Conservation (phyloP, 306 rosid genomes). For the Cyamopsis tetragonoloba region DNA sequence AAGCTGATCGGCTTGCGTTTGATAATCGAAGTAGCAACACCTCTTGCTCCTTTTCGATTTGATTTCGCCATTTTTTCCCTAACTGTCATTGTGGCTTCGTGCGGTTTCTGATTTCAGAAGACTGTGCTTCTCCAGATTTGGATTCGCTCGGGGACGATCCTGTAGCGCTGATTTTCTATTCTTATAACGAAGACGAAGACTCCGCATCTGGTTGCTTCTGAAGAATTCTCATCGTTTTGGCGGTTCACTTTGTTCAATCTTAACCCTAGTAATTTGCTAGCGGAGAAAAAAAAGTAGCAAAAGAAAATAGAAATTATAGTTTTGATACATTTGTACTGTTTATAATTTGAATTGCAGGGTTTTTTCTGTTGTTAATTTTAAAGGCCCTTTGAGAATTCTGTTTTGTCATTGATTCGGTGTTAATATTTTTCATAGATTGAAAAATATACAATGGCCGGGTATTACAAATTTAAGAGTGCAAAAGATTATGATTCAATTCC, state of each 20-base stretch:
- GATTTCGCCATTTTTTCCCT: background rate
- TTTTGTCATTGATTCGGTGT: constrained; percentile 42
- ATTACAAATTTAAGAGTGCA: constrained; percentile 99
- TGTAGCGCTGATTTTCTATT: background rate
- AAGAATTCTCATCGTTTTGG: constrained; percentile 40
- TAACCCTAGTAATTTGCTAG: constrained; percentile 49
- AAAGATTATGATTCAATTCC: constrained; percentile 99
- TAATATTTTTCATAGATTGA: constrained; percentile 41
- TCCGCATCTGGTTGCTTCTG: constrained; percentile 28
- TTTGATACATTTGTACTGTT: constrained; percentile 48
- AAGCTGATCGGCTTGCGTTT: background rate
- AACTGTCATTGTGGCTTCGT: constrained; percentile 9
- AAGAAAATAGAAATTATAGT: constrained; percentile 25
- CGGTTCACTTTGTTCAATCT: constrained; percentile 71
- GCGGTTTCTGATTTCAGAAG: constrained; percentile 23
- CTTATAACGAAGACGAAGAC: constrained; percentile 23
- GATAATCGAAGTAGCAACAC: constrained; percentile 13
- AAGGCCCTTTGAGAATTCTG: constrained; percentile 59
- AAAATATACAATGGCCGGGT: constrained; percentile 91
- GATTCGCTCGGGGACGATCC: constrained; percentile 22
- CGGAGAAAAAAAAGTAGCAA: background rate
- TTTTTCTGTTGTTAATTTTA: constrained; percentile 25
- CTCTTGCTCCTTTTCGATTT: background rate
- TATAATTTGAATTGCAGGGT: constrained; percentile 59
- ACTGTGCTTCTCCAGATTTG: constrained; percentile 1